These are phyloP conservation scores for Castanea sativa DNA, from an alignment of 306 rosid genomes.

Conservation along the genomic window DNA sequence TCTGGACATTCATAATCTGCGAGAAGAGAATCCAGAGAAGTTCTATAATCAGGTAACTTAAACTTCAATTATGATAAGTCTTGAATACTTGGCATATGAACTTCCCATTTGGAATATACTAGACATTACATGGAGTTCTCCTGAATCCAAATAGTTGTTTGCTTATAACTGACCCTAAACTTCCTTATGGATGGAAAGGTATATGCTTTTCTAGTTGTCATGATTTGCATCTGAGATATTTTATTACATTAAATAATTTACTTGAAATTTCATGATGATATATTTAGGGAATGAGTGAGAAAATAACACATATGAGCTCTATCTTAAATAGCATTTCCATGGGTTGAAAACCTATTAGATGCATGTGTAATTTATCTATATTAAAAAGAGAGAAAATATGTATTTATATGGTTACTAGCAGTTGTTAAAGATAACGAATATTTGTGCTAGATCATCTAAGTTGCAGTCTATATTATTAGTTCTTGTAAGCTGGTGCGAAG, in stretches of 20 bases:
- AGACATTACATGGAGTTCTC: slow-evolving; percentile 3
- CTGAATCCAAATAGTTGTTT: background rate
- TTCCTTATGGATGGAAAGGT: background rate
- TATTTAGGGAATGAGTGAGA: background rate
- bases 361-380: no score
- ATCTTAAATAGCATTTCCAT: no score
- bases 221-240: background rate
- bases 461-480: background rate
- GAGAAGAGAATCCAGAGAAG: slow-evolving; percentile 98
- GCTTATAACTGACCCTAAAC: background rate
- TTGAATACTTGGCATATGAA: slow-evolving; percentile 8
- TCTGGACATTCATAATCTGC: slow-evolving; percentile 92
- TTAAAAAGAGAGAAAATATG: background rate
- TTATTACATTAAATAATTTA: background rate
- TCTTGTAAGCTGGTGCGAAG: background rate
- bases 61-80: slow-evolving; percentile 13
- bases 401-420: background rate
- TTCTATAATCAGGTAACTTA: slow-evolving; percentile 88
- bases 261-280: background rate
- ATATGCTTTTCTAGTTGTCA: background rate
- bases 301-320: no score
- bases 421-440: background rate
- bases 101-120: slow-evolving; percentile 9
- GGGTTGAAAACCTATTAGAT: no score
- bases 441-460: background rate